Conservation (phyloP, 306 rosid species). For the Parietaria judaica region DNA sequence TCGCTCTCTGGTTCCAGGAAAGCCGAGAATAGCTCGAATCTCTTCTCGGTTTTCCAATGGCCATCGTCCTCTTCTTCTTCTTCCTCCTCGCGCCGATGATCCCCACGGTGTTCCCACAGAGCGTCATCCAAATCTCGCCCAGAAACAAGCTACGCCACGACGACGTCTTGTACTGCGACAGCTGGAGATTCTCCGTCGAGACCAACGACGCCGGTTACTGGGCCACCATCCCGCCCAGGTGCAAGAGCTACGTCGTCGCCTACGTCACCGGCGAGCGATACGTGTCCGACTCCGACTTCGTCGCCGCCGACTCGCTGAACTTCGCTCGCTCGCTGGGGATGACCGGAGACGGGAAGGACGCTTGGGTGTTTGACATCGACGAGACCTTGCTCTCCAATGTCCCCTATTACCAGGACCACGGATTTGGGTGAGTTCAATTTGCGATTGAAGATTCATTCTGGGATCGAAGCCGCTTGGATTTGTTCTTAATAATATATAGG, state of each 20-base stretch:
- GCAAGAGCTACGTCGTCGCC: conserved; percentile 39
- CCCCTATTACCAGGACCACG: conserved; percentile 44
- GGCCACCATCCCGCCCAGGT: conserved; percentile 40
- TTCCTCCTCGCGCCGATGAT: conserved; percentile 10
- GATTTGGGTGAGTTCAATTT: conserved; percentile 49
- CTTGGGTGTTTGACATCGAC: conserved; percentile 85
- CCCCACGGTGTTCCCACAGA: conserved; percentile 18
- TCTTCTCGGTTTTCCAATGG: conserved; percentile 31
- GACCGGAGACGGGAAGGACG: conserved; percentile 47
- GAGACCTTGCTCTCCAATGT: conserved; percentile 70
- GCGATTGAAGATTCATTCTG: neutral
- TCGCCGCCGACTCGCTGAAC: conserved; percentile 23
- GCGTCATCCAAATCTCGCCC: conserved; percentile 28
- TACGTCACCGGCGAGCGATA: conserved; percentile 50
- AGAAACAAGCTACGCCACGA: conserved; percentile 8
- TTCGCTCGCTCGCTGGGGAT: conserved; percentile 31
- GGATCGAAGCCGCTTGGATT: no score
- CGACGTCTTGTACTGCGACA: conserved; percentile 48
- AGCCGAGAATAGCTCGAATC: conserved; percentile 18
- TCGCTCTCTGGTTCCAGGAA: neutral
- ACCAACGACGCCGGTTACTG: conserved; percentile 64
- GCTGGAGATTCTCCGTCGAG: conserved; percentile 80
- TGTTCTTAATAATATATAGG: no score
- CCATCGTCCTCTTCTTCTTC: conserved; percentile 15
- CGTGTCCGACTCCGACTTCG: conserved; percentile 34